These are phyloP conservation scores for Candida argentea DNA, from an alignment of 805 yeast species.

Conservation along the genomic window DNA sequence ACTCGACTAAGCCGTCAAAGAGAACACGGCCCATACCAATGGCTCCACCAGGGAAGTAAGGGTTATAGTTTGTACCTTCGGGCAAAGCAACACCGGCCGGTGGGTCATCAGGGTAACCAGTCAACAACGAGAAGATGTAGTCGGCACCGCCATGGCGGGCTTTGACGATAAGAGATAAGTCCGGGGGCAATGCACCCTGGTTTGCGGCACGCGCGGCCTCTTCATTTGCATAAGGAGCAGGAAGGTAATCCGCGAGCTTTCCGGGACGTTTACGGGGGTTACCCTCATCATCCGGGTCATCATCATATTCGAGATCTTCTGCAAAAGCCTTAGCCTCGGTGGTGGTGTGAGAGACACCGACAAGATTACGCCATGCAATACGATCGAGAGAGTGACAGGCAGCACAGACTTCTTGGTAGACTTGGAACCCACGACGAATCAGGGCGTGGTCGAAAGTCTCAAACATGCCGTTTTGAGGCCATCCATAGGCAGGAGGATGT, in stretches of 20 bases:
- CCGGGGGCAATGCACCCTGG: conserved; percentile 99
- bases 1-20: conserved; percentile 95
- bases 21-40: conserved; percentile 99
- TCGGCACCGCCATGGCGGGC: conserved; percentile 98
- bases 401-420: conserved; percentile 97
- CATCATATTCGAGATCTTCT: conserved; percentile 95
- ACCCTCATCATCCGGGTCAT: conserved; percentile 93
- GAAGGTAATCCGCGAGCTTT: conserved; percentile 90
- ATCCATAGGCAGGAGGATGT: conserved; percentile 85
- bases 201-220: conserved; percentile 99
- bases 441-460: conserved; percentile 89
- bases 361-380: conserved; percentile 97
- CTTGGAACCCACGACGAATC: conserved; percentile 98
- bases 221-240: conserved; percentile 94
- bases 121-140: conserved; percentile 87
- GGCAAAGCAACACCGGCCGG: conserved; percentile 96
- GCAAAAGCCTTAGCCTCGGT: conserved; percentile 87
- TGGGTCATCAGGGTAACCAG: conserved; percentile 98
- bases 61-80: conserved; percentile 94
- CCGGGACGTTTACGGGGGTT: conserved; percentile 97
- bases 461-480: conserved; percentile 93
- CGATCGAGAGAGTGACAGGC: conserved; percentile 96
- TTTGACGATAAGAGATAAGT: conserved; percentile 91
- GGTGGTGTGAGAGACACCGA: conserved; percentile 91
- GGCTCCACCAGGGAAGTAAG: conserved; percentile 99